These are phyloP conservation scores for Aspergillus fumigatus DNA, from an alignment of 2,329 filamentous ascomycete species.

Conservation along the genomic window DNA sequence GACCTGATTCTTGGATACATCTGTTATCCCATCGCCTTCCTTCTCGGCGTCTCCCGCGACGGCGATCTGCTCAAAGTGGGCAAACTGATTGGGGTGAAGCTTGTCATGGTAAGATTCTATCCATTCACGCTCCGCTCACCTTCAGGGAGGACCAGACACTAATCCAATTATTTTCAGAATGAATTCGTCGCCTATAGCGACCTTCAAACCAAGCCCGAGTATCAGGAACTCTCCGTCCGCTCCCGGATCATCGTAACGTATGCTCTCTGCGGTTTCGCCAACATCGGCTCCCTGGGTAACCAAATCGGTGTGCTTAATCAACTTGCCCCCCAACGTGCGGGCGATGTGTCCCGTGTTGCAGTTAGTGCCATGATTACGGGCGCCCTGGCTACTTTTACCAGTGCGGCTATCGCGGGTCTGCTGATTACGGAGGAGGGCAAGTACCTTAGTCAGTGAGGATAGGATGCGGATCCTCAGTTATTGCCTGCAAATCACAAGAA, in stretches of 20 bases:
- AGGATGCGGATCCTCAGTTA: constrained; percentile 6
- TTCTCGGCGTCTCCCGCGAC: constrained; percentile 70
- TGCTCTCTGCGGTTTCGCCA: constrained; percentile 75
- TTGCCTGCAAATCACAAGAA: background rate
- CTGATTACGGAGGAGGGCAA: constrained; percentile 55
- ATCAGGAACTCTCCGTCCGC: constrained; percentile 59
- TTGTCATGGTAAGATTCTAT: constrained; percentile 59
- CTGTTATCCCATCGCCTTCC: constrained; percentile 72
- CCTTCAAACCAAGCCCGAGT: constrained; percentile 51
- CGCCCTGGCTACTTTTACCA: constrained; percentile 72
- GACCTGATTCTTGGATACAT: constrained; percentile 73
- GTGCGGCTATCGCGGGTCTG: constrained; percentile 72
- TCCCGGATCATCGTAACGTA: constrained; percentile 81
- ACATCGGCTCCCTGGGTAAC: constrained; percentile 81
- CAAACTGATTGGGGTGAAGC: constrained; percentile 76
- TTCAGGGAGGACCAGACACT: background rate
- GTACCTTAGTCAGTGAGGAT: constrained; percentile 8
- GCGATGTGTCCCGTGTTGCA: constrained; percentile 71
- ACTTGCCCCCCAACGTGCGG: constrained; percentile 67
- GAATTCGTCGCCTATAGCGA: constrained; percentile 70
- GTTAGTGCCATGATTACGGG: constrained; percentile 73
- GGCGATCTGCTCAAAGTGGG: constrained; percentile 65
- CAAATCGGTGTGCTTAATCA: constrained; percentile 85
- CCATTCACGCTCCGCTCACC: constrained; percentile 1
- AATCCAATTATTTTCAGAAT: constrained; percentile 46